Conservation (phyloP, 2,329 filamentous ascomycete genomes). For the Ceratocystis smalleyi region DNA sequence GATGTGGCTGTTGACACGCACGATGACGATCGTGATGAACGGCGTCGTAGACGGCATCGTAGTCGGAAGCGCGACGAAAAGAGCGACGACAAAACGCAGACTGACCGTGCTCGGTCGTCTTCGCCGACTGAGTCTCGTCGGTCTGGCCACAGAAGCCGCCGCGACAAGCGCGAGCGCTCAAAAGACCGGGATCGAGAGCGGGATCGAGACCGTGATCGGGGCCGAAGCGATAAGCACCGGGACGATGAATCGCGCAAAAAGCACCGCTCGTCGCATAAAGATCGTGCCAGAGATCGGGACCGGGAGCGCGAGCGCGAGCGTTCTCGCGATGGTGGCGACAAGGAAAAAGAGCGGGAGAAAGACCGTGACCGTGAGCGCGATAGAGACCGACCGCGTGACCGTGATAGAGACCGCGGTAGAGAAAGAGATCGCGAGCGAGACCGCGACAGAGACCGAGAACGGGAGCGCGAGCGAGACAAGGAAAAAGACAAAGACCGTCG, state of each 20-base stretch:
- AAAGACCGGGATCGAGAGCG: constrained; percentile 28
- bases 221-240: constrained; percentile 32
- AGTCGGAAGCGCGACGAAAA: constrained; percentile 34
- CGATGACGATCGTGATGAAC: constrained; percentile 19
- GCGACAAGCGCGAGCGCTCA: constrained; percentile 38
- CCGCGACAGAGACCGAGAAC: constrained; percentile 18
- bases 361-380: constrained; percentile 20
- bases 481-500: constrained; percentile 25
- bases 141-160: constrained; percentile 41
- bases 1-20: constrained; percentile 1
- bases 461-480: constrained; percentile 26
- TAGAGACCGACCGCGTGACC: constrained; percentile 19
- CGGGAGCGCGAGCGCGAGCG: constrained; percentile 28
- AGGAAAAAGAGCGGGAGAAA: constrained; percentile 21
- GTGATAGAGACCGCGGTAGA: constrained; percentile 28
- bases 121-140: constrained; percentile 45
- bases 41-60: constrained; percentile 30
- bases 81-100: constrained; percentile 32
- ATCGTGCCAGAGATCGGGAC: constrained; percentile 27
- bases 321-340: constrained; percentile 25
- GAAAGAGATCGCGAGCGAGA: constrained; percentile 24
- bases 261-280: constrained; percentile 29
- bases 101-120: constrained; percentile 46
- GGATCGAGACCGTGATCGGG: constrained; percentile 18
- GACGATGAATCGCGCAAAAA: constrained; percentile 30